Conservation (phyloP, 805 yeast genomes). For the Candida coquimbonensis region DNA sequence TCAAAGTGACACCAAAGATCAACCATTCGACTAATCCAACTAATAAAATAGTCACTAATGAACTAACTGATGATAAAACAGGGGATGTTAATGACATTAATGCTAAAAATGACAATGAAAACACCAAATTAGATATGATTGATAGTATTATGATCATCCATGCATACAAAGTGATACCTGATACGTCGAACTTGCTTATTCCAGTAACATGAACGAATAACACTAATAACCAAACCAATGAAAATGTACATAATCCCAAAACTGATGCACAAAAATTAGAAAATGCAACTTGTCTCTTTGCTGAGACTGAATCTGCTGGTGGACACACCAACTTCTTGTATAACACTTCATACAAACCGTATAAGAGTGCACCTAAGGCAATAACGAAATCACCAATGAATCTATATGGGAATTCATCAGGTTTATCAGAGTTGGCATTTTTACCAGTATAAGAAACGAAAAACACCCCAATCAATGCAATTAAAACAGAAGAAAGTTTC, state of each 20-base stretch:
- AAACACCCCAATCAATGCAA: slow-evolving; percentile 71
- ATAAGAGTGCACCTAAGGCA: slow-evolving; percentile 64
- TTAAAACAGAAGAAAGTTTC: slow-evolving; percentile 59
- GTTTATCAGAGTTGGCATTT: neutral
- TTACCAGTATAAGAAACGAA: slow-evolving; percentile 60
- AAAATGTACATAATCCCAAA: slow-evolving; percentile 53
- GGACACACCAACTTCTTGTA: slow-evolving; percentile 75
- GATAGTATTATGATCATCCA: slow-evolving; percentile 47
- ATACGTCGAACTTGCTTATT: slow-evolving; percentile 50
- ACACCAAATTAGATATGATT: slow-evolving; percentile 53
- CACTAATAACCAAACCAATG: slow-evolving; percentile 42
- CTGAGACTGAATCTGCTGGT: slow-evolving; percentile 51
- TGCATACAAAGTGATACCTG: slow-evolving; percentile 18
- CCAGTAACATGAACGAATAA: slow-evolving; percentile 45
- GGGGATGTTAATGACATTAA: slow-evolving; percentile 83
- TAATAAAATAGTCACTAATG: slow-evolving; percentile 67
- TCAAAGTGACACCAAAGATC: slow-evolving; percentile 51
- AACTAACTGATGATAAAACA: slow-evolving; percentile 63
- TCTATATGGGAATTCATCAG: slow-evolving; percentile 44
- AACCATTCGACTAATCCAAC: slow-evolving; percentile 76
- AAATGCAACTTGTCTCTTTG: slow-evolving; percentile 70
- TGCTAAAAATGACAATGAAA: slow-evolving; percentile 66
- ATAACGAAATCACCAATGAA: slow-evolving; percentile 66
- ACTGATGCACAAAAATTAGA: slow-evolving; percentile 69
- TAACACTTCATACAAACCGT: slow-evolving; percentile 78